These are phyloP conservation scores for Russula sp. DNA, from an alignment of 768 basidiomycete species.

Conservation along the genomic window DNA sequence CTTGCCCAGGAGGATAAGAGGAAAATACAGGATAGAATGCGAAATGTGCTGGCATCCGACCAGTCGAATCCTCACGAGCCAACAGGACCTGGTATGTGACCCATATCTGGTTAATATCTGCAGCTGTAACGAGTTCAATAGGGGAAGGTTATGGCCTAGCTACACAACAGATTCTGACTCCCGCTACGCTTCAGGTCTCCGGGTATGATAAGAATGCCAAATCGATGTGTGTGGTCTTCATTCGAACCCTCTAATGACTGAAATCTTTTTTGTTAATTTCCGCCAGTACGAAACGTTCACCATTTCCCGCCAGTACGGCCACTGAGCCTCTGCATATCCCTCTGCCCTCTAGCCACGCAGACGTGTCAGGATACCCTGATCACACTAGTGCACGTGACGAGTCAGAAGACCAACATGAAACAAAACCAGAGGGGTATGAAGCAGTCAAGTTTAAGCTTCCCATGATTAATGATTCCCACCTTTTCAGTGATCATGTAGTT, in stretches of 20 bases:
- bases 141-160: background rate
- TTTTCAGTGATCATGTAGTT: background rate
- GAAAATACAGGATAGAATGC: slow-evolving; percentile 4
- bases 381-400: background rate
- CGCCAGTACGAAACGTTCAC: slow-evolving; percentile 1
- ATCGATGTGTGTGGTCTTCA: background rate
- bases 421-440: background rate
- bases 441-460: background rate
- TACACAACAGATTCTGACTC: background rate
- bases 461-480: background rate
- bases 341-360: background rate
- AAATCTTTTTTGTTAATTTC: background rate
- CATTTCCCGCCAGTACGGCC: background rate
- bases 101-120: background rate
- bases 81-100: slow-evolving; percentile 6
- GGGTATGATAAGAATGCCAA: slow-evolving; percentile 4
- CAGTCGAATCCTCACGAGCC: background rate
- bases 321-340: background rate
- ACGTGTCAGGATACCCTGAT: background rate
- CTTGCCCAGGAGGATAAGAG: slow-evolving; percentile 42
- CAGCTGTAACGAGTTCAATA: background rate
- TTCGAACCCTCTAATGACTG: background rate
- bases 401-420: background rate
- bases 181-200: slow-evolving; percentile 12
- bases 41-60: background rate